Evolutionary conservation across 805 yeast species (phyloP).

Genomic region (Zygosaccharomyces kombuchaensis): DNA sequence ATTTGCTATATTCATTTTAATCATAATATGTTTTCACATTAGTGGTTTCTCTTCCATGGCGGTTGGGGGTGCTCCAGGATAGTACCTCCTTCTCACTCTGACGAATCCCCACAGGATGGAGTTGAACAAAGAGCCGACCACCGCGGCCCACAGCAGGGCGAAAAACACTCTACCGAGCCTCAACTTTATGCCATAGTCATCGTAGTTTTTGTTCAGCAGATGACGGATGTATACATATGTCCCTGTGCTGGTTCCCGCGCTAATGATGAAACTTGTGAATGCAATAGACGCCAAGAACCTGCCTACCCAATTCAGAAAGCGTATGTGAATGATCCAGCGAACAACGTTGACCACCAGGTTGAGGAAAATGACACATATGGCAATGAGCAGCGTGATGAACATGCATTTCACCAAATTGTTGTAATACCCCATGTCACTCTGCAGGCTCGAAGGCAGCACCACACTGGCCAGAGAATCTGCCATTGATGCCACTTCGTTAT

Average conservation of each 20-base stretch:
- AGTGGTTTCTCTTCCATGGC: conserved; percentile 21
- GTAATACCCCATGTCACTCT: conserved; percentile 42
- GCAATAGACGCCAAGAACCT: conserved; percentile 43
- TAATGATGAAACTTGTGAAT: conserved; percentile 36
- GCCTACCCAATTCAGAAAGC: conserved; percentile 45
- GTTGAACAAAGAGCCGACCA: conserved; percentile 43
- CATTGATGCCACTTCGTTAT: conserved; percentile 21
- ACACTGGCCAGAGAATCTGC: conserved; percentile 33
- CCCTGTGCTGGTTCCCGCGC: conserved; percentile 61
- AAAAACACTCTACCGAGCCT: conserved; percentile 47
- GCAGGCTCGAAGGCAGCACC: conserved; percentile 51
- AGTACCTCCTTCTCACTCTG: conserved; percentile 16
- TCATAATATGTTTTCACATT: conserved; percentile 2
- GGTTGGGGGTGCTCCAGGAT: conserved; percentile 13
- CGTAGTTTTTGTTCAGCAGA: conserved; percentile 46
- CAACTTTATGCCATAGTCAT: conserved; percentile 52
- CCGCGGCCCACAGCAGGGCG: conserved; percentile 63
- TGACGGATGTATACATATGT: conserved; percentile 46
- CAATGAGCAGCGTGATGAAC: conserved; percentile 50
- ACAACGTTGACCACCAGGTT: conserved; percentile 36
- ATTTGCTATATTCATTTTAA: neutral
- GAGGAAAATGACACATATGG: conserved; percentile 43
- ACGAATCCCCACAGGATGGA: conserved; percentile 38
- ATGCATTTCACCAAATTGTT: conserved; percentile 51
- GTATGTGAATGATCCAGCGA: conserved; percentile 39